phyloP scores from a whole-genome alignment of 345 rosid species.

The Capsella bursapastoris region DNA sequence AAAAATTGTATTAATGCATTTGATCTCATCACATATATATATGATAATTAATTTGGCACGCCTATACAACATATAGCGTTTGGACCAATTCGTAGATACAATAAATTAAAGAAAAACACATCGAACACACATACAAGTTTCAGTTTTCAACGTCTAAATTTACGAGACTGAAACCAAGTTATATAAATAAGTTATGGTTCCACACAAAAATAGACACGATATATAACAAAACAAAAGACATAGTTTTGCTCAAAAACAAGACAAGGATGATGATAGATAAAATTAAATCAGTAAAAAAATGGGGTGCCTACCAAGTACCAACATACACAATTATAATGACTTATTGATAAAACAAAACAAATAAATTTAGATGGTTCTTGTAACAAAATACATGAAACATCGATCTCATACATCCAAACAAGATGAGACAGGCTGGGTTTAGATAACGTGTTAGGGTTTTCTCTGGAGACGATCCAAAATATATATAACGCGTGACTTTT shows the following conservation, averaged over 20 bases:
- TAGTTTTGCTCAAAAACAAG: slow-evolving; percentile 35
- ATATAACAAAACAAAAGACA: slow-evolving; percentile 29
- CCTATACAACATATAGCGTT: slow-evolving; percentile 13
- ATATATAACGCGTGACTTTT: slow-evolving; percentile 9
- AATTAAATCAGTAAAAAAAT: background rate
- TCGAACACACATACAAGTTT: slow-evolving; percentile 29
- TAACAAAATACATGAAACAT: slow-evolving; percentile 34
- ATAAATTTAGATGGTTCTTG: background rate
- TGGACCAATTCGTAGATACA: slow-evolving; percentile 34
- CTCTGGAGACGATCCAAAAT: slow-evolving; percentile 17
- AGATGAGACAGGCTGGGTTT: slow-evolving; percentile 35
- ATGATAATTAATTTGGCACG: slow-evolving; percentile 26
- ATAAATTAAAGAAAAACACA: slow-evolving; percentile 10
- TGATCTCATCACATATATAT: background rate
- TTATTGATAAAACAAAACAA: background rate
- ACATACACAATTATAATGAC: slow-evolving; percentile 18
- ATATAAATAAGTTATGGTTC: background rate
- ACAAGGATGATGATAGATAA: slow-evolving; percentile 24
- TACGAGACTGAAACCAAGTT: slow-evolving; percentile 10
- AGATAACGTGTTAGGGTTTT: slow-evolving; percentile 24
- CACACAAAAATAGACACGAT: slow-evolving; percentile 34
- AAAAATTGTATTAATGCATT: slow-evolving; percentile 3
- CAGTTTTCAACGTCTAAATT: slow-evolving; percentile 41
- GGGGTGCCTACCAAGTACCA: slow-evolving; percentile 45
- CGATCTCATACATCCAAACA: slow-evolving; percentile 39